These are phyloP conservation scores for Penicillium arizonense DNA, from an alignment of 495 filamentous ascomycete species.

Conservation along the genomic window DNA sequence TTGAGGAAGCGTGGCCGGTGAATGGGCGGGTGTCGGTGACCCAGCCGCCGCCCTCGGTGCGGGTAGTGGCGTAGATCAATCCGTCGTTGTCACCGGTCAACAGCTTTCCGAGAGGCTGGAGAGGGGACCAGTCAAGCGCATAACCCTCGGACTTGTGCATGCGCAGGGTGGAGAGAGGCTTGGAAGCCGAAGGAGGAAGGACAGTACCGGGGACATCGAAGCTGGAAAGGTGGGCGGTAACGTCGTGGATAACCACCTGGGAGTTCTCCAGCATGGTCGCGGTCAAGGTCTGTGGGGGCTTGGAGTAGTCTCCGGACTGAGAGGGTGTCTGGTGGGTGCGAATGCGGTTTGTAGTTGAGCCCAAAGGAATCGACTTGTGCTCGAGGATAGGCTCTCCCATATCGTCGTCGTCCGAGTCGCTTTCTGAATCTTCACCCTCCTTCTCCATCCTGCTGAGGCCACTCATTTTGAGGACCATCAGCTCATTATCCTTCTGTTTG, in stretches of 20 bases:
- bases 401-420: conserved; percentile 73
- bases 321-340: conserved; percentile 74
- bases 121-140: conserved; percentile 88
- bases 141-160: conserved; percentile 95
- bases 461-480: conserved; percentile 95
- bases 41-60: conserved; percentile 83
- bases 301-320: conserved; percentile 58
- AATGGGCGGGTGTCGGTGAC: conserved; percentile 78
- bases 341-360: conserved; percentile 88
- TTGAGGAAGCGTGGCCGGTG: conserved; percentile 75
- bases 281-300: conserved; percentile 74
- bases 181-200: conserved; percentile 76
- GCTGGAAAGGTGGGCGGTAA: conserved; percentile 78
- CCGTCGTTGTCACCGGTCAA: conserved; percentile 90
- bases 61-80: conserved; percentile 80
- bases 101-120: conserved; percentile 74
- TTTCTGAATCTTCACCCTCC: conserved; percentile 68
- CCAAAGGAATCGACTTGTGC: conserved; percentile 79
- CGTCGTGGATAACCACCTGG: conserved; percentile 88
- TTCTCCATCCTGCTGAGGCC: conserved; percentile 82
- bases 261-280: conserved; percentile 89
- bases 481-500: conserved; percentile 78
- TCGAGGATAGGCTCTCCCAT: conserved; percentile 91
- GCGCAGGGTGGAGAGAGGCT: conserved; percentile 79
- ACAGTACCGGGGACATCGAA: conserved; percentile 85